Evolutionary conservation across 176 grass and related monocot genomes (phyloP), one percentile per base, ranked within the genome.

Genomic region (Chloris gayana): DNA sequence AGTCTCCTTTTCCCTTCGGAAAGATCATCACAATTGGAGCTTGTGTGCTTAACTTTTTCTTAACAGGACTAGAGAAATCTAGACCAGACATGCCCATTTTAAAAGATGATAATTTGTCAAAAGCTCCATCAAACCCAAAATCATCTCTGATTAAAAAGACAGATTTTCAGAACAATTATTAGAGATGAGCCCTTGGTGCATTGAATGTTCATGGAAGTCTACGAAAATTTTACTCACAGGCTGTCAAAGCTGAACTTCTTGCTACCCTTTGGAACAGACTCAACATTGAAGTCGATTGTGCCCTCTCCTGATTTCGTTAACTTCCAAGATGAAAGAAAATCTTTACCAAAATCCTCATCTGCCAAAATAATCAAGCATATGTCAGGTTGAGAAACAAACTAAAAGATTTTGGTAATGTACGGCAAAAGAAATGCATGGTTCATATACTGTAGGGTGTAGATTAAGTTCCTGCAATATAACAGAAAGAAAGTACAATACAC

Each of bases 261-360:
- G 80, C 71, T 84, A 59, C 67, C 89, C 34, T 75, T 82, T 11
- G 84, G 69, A 94, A 84, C 91, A 69, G 90, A 72, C 75, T 90
- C 85, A 1, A 94, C 77, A 75, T 90, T 87, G 79, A 95, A 95
- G 84, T 91, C 88, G 50, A 95, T 83, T 39, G 81, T 70, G 61
- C 87, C 86, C 30, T 84, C 85, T 88, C 84, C 88, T 60, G 87
- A 73, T 83, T 85, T 91, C 31, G 84, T 74, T 59, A 87, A 83
- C 73, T 94, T 91, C 95, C 95, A 98, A 42, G 86, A 86, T 30
- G 74, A 91, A 76, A 95, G 92, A 72, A 98, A 98, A 84, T 95
- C 86, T 50, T 84, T 93, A 26, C 92, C 95, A 77, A 98, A 95
- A 82, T 98, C 90, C 57, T 94, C 90, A 90, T 93, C 95, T 98